Percentiles rank a stretch among this genome's conserved stretches.
Conservation (phyloP, 495 filamentous ascomycete species). For the Aspergillus mulundensis region DNA sequence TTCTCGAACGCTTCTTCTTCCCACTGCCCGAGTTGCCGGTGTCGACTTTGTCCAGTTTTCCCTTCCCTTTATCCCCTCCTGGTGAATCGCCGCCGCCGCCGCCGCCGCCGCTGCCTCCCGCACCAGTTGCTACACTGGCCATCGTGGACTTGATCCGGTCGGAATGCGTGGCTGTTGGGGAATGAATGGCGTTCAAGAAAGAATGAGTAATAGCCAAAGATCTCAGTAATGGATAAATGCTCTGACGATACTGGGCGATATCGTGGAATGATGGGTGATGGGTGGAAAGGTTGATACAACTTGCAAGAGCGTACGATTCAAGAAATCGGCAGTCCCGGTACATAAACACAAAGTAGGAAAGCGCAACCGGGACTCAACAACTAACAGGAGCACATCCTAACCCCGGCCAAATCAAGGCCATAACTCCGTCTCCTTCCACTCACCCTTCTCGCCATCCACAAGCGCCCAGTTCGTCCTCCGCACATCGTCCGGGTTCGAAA, state of each 20-base stretch:
- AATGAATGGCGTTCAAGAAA: not conserved
- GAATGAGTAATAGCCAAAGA: not conserved
- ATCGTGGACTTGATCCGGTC: not conserved
- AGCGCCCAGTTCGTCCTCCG: slow-evolving; percentile 64
- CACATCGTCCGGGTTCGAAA: slow-evolving; percentile 60
- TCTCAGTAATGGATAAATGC: not conserved
- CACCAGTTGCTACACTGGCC: no score
- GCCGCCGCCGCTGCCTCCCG: no score
- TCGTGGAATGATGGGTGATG: not conserved
- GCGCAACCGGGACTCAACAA: not conserved
- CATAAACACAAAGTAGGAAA: not conserved
- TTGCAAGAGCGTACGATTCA: not conserved
- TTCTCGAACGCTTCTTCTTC: no score
- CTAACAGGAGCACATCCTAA: not conserved
- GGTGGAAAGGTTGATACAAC: no score
- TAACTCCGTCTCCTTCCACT: slow-evolving; percentile 74
- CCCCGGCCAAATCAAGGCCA: slow-evolving; percentile 63
- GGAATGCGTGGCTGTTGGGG: not conserved
- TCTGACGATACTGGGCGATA: not conserved
- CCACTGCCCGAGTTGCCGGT: no score
- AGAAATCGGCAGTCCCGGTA: not conserved
- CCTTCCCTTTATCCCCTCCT: no score
- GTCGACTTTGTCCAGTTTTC: no score
- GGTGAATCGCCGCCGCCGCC: no score
- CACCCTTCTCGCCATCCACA: slow-evolving; percentile 33